Evolutionary conservation across 2,329 filamentous ascomycete genomes (phyloP).

Genomic region (Cytospora leucostoma): DNA sequence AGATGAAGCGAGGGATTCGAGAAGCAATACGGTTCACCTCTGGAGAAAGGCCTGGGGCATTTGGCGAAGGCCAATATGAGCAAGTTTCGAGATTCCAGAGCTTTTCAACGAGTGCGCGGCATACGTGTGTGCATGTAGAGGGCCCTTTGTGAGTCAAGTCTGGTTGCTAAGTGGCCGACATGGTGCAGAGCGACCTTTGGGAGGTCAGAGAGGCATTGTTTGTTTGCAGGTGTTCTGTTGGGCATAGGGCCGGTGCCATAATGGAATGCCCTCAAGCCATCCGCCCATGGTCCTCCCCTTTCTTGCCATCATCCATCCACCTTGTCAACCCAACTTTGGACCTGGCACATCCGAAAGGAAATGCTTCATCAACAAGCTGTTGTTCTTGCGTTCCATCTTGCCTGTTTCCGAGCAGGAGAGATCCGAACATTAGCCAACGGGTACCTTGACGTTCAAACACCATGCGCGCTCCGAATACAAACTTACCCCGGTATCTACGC

Average conservation of each 20-base stretch:
- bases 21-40: background rate
- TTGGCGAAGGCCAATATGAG: background rate
- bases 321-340: conserved; percentile 11
- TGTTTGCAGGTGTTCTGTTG: too few species aligned
- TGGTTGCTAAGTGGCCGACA: too few species aligned
- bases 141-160: too few species aligned
- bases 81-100: background rate
- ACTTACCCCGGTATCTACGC: conserved; percentile 29
- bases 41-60: too few species aligned
- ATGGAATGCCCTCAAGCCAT: too few species aligned
- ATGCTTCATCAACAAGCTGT: conserved; percentile 31
- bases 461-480: conserved; percentile 25
- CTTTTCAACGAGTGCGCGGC: background rate
- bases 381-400: conserved; percentile 27
- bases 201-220: too few species aligned
- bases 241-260: too few species aligned
- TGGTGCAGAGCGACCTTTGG: too few species aligned
- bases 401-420: conserved; percentile 1
- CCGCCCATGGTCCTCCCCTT: too few species aligned
- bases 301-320: background rate
- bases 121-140: background rate
- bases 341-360: conserved; percentile 31
- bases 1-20: too few species aligned
- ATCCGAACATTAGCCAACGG: background rate
- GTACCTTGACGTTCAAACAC: background rate